Conservation (phyloP, 2,329 filamentous ascomycete genomes). For the Macroventuria anomochaeta region DNA sequence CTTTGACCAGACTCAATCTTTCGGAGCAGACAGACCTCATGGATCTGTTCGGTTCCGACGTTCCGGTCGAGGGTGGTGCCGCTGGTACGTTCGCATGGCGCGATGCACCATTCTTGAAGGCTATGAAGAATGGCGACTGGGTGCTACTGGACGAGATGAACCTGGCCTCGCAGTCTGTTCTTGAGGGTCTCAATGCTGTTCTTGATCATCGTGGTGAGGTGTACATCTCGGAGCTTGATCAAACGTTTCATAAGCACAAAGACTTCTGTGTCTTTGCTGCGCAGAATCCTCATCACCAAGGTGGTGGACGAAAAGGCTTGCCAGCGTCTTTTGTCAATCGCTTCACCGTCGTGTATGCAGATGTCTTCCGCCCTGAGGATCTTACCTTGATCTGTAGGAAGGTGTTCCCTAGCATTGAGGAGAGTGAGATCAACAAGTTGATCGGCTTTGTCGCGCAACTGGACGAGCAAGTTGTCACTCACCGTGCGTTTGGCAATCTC, state of each 20-base stretch:
- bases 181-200: slow-evolving; percentile 95
- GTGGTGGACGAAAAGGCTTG: slow-evolving; percentile 91
- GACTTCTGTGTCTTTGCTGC: slow-evolving; percentile 95
- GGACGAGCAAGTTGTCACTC: slow-evolving; percentile 71
- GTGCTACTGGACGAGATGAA: slow-evolving; percentile 99
- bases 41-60: slow-evolving; percentile 95
- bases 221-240: slow-evolving; percentile 93
- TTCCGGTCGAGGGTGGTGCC: slow-evolving; percentile 89
- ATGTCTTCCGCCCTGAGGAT: slow-evolving; percentile 83
- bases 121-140: slow-evolving; percentile 97
- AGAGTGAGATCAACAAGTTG: slow-evolving; percentile 67
- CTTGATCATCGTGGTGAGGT: slow-evolving; percentile 95
- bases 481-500: slow-evolving; percentile 59
- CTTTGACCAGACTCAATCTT: slow-evolving; percentile 91
- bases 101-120: slow-evolving; percentile 91
- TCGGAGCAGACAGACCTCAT: slow-evolving; percentile 98
- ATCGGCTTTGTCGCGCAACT: slow-evolving; percentile 83
- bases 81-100: slow-evolving; percentile 94
- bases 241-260: slow-evolving; percentile 87
- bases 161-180: slow-evolving; percentile 91
- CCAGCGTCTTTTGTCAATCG: slow-evolving; percentile 97
- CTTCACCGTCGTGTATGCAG: slow-evolving; percentile 96
- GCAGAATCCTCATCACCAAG: slow-evolving; percentile 97
- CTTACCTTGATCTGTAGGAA: slow-evolving; percentile 80
- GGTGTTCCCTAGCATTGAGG: slow-evolving; percentile 71